Evolutionary conservation across 2,329 filamentous ascomycete genomes (phyloP).

Genomic region (Penicillium polonicum): DNA sequence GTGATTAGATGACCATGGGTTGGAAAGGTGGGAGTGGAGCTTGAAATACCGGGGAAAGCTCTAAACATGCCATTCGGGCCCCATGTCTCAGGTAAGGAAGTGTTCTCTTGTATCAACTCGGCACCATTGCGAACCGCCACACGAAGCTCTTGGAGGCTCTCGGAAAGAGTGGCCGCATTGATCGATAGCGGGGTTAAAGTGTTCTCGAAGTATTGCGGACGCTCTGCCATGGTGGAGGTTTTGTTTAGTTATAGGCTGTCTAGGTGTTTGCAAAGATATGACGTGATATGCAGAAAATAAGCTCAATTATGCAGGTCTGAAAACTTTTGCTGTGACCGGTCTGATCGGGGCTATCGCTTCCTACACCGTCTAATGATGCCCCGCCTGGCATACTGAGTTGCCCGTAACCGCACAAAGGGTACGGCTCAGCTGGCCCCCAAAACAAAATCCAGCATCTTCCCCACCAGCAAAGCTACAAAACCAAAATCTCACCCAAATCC

Average conservation of each 20-base stretch:
- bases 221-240: constrained; percentile 17
- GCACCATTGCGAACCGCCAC: constrained; percentile 31
- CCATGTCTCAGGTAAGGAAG: constrained; percentile 24
- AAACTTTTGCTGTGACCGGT: background rate
- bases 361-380: background rate
- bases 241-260: background rate
- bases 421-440: background rate
- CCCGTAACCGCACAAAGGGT: background rate
- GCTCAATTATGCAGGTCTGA: background rate
- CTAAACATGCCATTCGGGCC: constrained; percentile 32
- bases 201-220: constrained; percentile 26
- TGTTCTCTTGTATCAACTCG: constrained; percentile 26
- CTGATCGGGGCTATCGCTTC: background rate
- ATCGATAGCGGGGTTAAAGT: constrained; percentile 16
- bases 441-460: background rate
- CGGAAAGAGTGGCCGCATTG: constrained; percentile 12
- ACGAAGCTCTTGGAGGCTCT: constrained; percentile 31
- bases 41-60: constrained; percentile 32
- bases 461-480: background rate
- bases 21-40: background rate
- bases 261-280: constrained; percentile 1
- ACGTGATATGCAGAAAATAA: constrained; percentile 8
- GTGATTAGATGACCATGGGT: constrained; percentile 2
- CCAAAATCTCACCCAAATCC: no score
- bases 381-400: no score